Evolutionary conservation across 768 basidiomycete species (phyloP).

Genomic region (Tricholoma furcatifolium): DNA sequence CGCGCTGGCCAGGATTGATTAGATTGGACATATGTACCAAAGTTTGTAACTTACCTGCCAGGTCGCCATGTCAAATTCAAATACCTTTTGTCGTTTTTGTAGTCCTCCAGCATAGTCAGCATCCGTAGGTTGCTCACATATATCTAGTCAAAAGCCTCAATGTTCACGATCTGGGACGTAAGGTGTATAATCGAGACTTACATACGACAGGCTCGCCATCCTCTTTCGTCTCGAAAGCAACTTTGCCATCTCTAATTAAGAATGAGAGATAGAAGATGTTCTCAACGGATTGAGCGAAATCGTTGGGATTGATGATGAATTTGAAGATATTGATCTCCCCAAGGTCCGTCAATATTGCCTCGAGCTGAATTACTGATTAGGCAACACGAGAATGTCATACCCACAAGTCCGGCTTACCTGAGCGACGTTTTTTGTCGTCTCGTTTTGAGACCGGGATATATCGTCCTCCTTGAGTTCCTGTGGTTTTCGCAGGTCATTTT

Average conservation of each 20-base stretch:
- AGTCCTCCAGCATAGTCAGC: conserved; percentile 65
- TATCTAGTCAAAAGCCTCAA: conserved; percentile 34
- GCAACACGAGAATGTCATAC: background rate
- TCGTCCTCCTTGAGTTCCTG: conserved; percentile 84
- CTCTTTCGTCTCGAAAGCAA: conserved; percentile 61
- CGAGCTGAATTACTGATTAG: conserved; percentile 44
- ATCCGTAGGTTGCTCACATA: conserved; percentile 61
- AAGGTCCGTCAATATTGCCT: conserved; percentile 47
- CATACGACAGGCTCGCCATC: conserved; percentile 77
- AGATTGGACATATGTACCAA: background rate
- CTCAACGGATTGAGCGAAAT: conserved; percentile 93
- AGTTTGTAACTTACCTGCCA: conserved; percentile 65
- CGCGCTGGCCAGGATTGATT: conserved; percentile 49
- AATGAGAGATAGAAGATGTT: conserved; percentile 96
- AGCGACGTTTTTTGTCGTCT: conserved; percentile 84
- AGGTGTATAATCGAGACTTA: conserved; percentile 31
- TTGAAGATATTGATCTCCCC: conserved; percentile 72
- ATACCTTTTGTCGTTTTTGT: conserved; percentile 79
- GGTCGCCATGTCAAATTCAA: conserved; percentile 88
- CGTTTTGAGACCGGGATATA: conserved; percentile 80
- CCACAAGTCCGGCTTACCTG: conserved; percentile 42
- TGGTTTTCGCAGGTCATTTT: conserved; percentile 65
- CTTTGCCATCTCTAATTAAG: conserved; percentile 82
- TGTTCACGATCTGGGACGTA: background rate
- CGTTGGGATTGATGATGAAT: conserved; percentile 86